Percentiles rank a stretch among this genome's conserved stretches.
phyloP scores from a whole-genome alignment of 2,329 filamentous ascomycete species.

The Coleophoma eucalyptorum region DNA sequence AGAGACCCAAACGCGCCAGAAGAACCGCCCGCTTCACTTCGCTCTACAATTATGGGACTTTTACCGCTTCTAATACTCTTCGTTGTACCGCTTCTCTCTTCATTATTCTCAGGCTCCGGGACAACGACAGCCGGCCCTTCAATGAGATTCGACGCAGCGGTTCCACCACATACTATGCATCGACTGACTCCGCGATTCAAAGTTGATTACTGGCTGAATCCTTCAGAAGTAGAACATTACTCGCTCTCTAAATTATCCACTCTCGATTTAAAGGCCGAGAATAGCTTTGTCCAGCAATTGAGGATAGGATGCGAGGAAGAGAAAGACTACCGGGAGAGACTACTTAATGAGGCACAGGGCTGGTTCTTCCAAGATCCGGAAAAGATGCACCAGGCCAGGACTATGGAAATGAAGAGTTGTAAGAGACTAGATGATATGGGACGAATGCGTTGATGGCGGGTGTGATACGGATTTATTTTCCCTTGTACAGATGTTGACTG shows the following conservation, averaged over 20 bases:
- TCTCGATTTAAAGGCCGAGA: slow-evolving; percentile 76
- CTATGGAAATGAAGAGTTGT: slow-evolving; percentile 58
- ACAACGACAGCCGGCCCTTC: slow-evolving; percentile 56
- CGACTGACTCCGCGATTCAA: slow-evolving; percentile 68
- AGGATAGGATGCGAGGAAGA: slow-evolving; percentile 73
- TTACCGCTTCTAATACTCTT: slow-evolving; percentile 89
- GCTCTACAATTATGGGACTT: slow-evolving; percentile 62
- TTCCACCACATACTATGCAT: slow-evolving; percentile 68
- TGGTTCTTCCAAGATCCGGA: slow-evolving; percentile 66
- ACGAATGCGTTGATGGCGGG: neutral
- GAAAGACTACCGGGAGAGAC: slow-evolving; percentile 46
- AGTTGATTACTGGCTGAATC: slow-evolving; percentile 83
- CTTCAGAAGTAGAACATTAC: slow-evolving; percentile 69
- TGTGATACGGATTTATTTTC: too few species aligned
- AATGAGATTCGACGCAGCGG: slow-evolving; percentile 71
- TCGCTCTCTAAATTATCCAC: slow-evolving; percentile 64
- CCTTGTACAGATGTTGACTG: neutral
- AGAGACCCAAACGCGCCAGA: slow-evolving; percentile 53
- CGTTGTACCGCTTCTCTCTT: slow-evolving; percentile 77
- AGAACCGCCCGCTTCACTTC: slow-evolving; percentile 46
- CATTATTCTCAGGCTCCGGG: slow-evolving; percentile 61
- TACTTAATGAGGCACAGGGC: slow-evolving; percentile 63
- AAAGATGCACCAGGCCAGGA: slow-evolving; percentile 45
- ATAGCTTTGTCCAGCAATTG: slow-evolving; percentile 64
- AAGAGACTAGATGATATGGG: slow-evolving; percentile 48